These are phyloP conservation scores for Viola odorata DNA, from an alignment of 345 rosid species.

Conservation along the genomic window DNA sequence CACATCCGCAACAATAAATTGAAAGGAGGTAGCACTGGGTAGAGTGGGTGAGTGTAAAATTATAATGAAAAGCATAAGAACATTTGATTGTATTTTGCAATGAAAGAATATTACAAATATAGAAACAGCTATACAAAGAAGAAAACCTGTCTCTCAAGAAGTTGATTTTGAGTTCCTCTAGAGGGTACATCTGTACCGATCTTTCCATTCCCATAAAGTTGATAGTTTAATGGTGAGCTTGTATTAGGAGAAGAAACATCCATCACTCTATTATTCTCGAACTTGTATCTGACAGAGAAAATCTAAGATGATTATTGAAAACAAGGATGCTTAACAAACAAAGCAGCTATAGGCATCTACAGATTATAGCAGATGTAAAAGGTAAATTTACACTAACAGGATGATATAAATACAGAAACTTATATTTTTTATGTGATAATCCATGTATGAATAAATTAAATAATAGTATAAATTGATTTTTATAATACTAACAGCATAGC, in stretches of 20 bases:
- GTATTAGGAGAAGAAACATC: slow-evolving; percentile 67
- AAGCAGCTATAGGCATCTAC: neutral
- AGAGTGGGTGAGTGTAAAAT: neutral
- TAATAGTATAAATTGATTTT: too few species aligned
- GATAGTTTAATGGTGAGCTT: slow-evolving; percentile 62
- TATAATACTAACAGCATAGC: too few species aligned
- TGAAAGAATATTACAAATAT: slow-evolving; percentile 1
- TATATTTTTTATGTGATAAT: too few species aligned
- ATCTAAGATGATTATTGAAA: slow-evolving; percentile 1
- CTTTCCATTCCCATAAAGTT: slow-evolving; percentile 71
- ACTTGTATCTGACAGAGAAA: slow-evolving; percentile 54
- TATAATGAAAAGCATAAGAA: neutral
- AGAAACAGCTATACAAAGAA: slow-evolving; percentile 15
- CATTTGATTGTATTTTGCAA: neutral
- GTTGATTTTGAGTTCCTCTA: slow-evolving; percentile 81
- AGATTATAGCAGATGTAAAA: too few species aligned
- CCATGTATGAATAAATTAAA: too few species aligned
- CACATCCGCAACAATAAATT: neutral
- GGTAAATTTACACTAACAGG: too few species aligned
- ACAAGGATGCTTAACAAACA: slow-evolving; percentile 1
- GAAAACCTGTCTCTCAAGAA: slow-evolving; percentile 86
- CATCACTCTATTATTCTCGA: slow-evolving; percentile 77
- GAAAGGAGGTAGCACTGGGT: neutral
- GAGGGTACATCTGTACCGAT: slow-evolving; percentile 58
- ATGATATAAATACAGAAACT: too few species aligned